Conservation (phyloP, 257 asterid species). For the Scutellaria minor region DNA sequence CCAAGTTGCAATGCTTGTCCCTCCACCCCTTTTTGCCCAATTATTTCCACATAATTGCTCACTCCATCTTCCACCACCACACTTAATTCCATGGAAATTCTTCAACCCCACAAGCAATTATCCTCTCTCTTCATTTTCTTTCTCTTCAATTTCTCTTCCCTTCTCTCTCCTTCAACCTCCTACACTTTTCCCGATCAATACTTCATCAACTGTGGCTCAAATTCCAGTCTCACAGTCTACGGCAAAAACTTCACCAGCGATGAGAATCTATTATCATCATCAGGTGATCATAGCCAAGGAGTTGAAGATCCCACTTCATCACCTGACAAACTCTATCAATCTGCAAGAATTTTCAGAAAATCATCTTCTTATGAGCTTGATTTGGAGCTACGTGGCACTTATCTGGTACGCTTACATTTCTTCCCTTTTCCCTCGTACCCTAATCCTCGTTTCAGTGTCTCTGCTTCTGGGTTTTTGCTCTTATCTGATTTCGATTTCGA, state of each 20-base stretch:
- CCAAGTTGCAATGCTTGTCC: background rate
- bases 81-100: constrained; percentile 40
- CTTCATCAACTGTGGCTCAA: constrained; percentile 70
- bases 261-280: background rate
- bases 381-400: constrained; percentile 39
- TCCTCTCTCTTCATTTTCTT: constrained; percentile 18
- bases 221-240: background rate
- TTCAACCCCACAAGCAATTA: constrained; percentile 11
- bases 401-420: constrained; percentile 64
- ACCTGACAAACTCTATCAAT: constrained; percentile 10
- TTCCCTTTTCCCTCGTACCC: constrained; percentile 33
- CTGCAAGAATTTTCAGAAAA: constrained; percentile 53
- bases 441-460: constrained; percentile 46
- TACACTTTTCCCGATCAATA: constrained; percentile 40
- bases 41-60: background rate
- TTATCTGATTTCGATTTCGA: constrained; percentile 46
- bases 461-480: constrained; percentile 39
- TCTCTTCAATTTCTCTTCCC: constrained; percentile 15
- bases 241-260: constrained; percentile 48
- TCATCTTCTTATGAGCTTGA: constrained; percentile 44
- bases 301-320: constrained; percentile 1
- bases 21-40: background rate
- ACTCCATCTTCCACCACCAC: background rate
- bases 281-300: background rate
- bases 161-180: constrained; percentile 14